A percentile compares a stretch with the other conserved stretches of the same genome.
phyloP scores from a whole-genome alignment of 352 stramenopile genomes.

The Phytophthora sojae region DNA sequence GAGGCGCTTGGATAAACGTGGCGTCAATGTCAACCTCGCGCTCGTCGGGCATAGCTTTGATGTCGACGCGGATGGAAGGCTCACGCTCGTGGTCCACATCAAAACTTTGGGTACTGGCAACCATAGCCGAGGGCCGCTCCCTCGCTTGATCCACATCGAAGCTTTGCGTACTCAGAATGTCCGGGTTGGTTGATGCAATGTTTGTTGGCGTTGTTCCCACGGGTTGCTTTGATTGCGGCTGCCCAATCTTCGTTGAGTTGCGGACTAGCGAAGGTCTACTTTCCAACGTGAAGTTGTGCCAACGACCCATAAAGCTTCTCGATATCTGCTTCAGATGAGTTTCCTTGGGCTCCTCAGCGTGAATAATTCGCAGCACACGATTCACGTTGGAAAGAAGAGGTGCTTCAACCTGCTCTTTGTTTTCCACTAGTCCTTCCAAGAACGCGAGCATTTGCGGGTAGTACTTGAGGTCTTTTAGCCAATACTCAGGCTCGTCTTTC shows the following conservation, averaged over 20 bases:
- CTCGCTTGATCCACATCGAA: constrained; percentile 76
- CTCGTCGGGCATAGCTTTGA: constrained; percentile 64
- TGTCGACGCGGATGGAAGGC: constrained; percentile 49
- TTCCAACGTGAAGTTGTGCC: constrained; percentile 80
- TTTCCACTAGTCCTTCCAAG: constrained; percentile 58
- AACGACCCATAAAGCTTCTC: constrained; percentile 76
- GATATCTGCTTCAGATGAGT: constrained; percentile 55
- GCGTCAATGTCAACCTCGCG: constrained; percentile 47
- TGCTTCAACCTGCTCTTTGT: constrained; percentile 52
- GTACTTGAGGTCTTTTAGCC: constrained; percentile 75
- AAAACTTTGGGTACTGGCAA: constrained; percentile 49
- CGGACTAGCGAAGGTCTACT: constrained; percentile 39
- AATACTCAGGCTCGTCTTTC: constrained; percentile 49
- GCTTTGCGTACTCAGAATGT: constrained; percentile 40
- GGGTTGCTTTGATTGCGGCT: constrained; percentile 28
- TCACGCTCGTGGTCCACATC: constrained; percentile 66
- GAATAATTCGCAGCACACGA: constrained; percentile 76
- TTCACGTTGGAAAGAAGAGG: constrained; percentile 77
- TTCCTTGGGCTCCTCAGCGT: constrained; percentile 65
- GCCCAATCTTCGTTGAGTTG: constrained; percentile 30
- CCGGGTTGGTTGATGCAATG: constrained; percentile 8
- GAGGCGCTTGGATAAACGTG: constrained; percentile 44
- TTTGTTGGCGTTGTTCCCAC: constrained; percentile 17
- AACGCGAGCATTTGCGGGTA: constrained; percentile 68
- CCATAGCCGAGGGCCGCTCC: constrained; percentile 8